phyloP scores from a whole-genome alignment of 176 grass and related monocot genomes.

The Tillandsia leiboldiana region DNA sequence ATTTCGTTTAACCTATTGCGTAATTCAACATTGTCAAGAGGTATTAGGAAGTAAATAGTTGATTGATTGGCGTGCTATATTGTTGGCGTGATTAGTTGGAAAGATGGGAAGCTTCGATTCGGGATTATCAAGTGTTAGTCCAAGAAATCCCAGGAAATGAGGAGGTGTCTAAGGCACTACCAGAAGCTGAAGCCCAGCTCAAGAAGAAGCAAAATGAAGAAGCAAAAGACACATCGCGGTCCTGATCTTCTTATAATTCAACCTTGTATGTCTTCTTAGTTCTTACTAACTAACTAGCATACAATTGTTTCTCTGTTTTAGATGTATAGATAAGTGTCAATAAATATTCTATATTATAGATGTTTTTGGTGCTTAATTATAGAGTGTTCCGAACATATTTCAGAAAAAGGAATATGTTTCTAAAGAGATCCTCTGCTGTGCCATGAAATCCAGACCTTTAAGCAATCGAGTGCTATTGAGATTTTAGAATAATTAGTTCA shows the following conservation, averaged over 20 bases:
- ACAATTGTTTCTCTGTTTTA: too few relatives aligned
- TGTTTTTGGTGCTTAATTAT: too few relatives aligned
- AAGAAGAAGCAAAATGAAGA: slow-evolving; percentile 33
- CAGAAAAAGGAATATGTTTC: too few relatives aligned
- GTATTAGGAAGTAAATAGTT: neutral
- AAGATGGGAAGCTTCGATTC: slow-evolving; percentile 76
- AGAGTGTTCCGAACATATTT: too few relatives aligned
- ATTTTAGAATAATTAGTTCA: too few relatives aligned
- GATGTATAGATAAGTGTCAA: too few relatives aligned
- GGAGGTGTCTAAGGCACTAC: slow-evolving; percentile 57
- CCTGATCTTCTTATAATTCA: slow-evolving; percentile 7
- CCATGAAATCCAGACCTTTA: too few relatives aligned
- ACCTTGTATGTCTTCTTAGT: too few relatives aligned
- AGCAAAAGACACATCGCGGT: slow-evolving; percentile 15
- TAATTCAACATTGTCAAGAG: neutral
- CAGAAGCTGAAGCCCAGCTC: slow-evolving; percentile 51
- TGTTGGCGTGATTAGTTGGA: slow-evolving; percentile 39
- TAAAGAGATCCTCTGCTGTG: too few relatives aligned
- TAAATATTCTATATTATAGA: too few relatives aligned
- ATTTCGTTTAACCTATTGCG: neutral
- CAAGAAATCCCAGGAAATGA: slow-evolving; percentile 78
- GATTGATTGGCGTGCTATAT: neutral
- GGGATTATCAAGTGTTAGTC: slow-evolving; percentile 76
- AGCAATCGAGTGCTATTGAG: too few relatives aligned
- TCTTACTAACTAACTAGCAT: too few relatives aligned